These are phyloP conservation scores for Porphyrellus sp. DNA, from an alignment of 1,284 basidiomycete genomes.

Conservation along the genomic window DNA sequence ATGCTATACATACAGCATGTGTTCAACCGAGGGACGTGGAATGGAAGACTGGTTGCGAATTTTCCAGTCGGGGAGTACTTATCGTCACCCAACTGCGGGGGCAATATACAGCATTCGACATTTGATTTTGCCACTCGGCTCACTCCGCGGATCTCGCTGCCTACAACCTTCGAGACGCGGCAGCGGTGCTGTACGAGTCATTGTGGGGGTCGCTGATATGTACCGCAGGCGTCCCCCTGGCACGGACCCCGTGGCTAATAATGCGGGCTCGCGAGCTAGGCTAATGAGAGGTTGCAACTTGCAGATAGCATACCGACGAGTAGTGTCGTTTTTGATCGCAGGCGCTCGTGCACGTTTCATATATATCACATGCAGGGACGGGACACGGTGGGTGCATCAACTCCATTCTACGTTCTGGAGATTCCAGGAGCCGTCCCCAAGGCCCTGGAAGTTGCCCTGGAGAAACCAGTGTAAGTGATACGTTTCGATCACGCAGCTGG, in stretches of 20 bases:
- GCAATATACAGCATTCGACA: slow-evolving; percentile 12
- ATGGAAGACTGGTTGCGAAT: slow-evolving; percentile 18
- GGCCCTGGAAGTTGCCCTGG: slow-evolving; percentile 7
- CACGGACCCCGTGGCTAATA: slow-evolving; percentile 14
- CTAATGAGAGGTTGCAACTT: neutral
- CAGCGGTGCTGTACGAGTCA: slow-evolving; percentile 13
- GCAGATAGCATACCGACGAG: slow-evolving; percentile 5
- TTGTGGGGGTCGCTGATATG: slow-evolving; percentile 1
- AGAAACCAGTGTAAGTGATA: neutral
- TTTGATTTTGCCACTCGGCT: slow-evolving; percentile 4
- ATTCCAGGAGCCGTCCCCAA: slow-evolving; percentile 1
- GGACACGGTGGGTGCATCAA: slow-evolving; percentile 1
- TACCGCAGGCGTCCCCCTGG: neutral
- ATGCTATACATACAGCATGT: slow-evolving; percentile 1
- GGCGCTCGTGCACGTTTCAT: neutral
- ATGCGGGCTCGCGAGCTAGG: neutral
- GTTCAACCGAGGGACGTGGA: slow-evolving; percentile 11
- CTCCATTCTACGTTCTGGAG: neutral
- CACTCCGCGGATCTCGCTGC: slow-evolving; percentile 24
- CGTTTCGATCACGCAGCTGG: neutral
- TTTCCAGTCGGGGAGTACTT: neutral
- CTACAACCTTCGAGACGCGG: slow-evolving; percentile 3
- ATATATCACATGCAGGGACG: slow-evolving; percentile 10
- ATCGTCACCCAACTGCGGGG: slow-evolving; percentile 12
- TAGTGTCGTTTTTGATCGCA: neutral